These are phyloP conservation scores for Sanchytrium tribonematis DNA, from an alignment of 371 early-diverging fungal genomes.

Conservation along the genomic window DNA sequence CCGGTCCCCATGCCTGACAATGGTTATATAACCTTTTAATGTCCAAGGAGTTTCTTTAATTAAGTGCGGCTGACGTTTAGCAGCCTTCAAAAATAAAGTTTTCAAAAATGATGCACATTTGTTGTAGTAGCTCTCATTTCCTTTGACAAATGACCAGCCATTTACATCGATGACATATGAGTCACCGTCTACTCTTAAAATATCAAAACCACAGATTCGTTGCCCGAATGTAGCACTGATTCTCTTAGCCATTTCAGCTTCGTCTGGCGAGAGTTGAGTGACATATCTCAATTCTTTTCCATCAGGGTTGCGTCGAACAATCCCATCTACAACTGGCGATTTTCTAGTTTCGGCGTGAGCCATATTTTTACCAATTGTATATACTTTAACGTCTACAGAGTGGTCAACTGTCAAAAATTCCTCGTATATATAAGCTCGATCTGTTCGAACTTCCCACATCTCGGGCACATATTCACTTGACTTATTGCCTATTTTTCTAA, in stretches of 20 bases:
- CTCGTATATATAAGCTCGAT: slow-evolving; percentile 80
- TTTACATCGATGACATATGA: slow-evolving; percentile 95
- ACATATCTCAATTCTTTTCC: slow-evolving; percentile 89
- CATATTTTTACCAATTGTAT: slow-evolving; percentile 63
- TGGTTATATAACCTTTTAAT: slow-evolving; percentile 65
- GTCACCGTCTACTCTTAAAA: slow-evolving; percentile 41
- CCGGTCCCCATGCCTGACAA: slow-evolving; percentile 79
- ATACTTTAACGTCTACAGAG: slow-evolving; percentile 87
- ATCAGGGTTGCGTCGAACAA: slow-evolving; percentile 72
- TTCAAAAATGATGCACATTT: slow-evolving; percentile 44
- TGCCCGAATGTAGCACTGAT: slow-evolving; percentile 52
- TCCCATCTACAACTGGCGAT: slow-evolving; percentile 92
- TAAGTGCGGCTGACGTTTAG: slow-evolving; percentile 18
- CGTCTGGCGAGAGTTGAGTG: slow-evolving; percentile 44
- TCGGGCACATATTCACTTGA: slow-evolving; percentile 66
- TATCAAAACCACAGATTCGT: slow-evolving; percentile 80
- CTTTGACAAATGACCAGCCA: slow-evolving; percentile 98
- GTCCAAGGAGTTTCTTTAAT: slow-evolving; percentile 56
- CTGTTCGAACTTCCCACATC: slow-evolving; percentile 27
- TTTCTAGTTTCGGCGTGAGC: slow-evolving; percentile 93
- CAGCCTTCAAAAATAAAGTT: slow-evolving; percentile 30
- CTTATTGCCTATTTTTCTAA: slow-evolving; percentile 75
- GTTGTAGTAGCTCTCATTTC: slow-evolving; percentile 72
- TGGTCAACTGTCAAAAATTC: slow-evolving; percentile 74
- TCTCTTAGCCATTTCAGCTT: slow-evolving; percentile 47